Evolutionary conservation across 1,139 yeast species (phyloP).

Genomic region (Geotrichum candidum): DNA sequence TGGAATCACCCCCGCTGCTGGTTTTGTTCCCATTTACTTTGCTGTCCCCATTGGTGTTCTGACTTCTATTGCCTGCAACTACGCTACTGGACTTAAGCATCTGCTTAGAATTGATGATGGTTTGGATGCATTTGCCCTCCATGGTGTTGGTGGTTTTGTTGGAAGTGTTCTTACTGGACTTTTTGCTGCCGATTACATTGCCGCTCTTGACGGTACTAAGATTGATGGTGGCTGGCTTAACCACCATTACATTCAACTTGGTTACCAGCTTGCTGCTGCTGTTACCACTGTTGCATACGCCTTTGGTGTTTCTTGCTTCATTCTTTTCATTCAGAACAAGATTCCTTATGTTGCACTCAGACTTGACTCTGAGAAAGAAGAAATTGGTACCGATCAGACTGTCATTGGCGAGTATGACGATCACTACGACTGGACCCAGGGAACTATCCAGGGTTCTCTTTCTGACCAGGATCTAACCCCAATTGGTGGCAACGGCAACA

Average conservation of each 20-base stretch:
- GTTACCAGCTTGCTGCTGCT: slow-evolving; percentile 87
- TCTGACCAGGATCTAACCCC: slow-evolving; percentile 5
- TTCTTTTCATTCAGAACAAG: slow-evolving; percentile 66
- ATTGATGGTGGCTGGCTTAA: slow-evolving; percentile 91
- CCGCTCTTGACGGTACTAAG: slow-evolving; percentile 58
- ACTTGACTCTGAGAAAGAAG: slow-evolving; percentile 84
- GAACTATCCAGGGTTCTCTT: slow-evolving; percentile 4
- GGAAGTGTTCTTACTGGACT: slow-evolving; percentile 85
- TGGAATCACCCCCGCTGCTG: slow-evolving; percentile 96
- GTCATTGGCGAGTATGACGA: slow-evolving; percentile 74
- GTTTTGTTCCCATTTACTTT: slow-evolving; percentile 86
- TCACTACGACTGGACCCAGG: slow-evolving; percentile 9
- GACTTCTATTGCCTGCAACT: slow-evolving; percentile 74
- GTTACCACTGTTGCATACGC: slow-evolving; percentile 75
- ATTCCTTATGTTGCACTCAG: slow-evolving; percentile 81
- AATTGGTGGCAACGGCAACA: background rate
- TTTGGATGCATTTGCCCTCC: slow-evolving; percentile 88
- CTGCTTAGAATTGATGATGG: slow-evolving; percentile 83
- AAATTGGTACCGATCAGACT: slow-evolving; percentile 79
- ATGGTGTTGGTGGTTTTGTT: slow-evolving; percentile 87
- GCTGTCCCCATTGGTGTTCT: slow-evolving; percentile 77
- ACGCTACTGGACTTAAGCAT: slow-evolving; percentile 74
- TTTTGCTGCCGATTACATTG: slow-evolving; percentile 89
- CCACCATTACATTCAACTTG: slow-evolving; percentile 83
- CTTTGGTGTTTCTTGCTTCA: slow-evolving; percentile 64